These are phyloP conservation scores for Colletotrichum plurivorum DNA, from an alignment of 2,329 filamentous ascomycete species.

Conservation along the genomic window DNA sequence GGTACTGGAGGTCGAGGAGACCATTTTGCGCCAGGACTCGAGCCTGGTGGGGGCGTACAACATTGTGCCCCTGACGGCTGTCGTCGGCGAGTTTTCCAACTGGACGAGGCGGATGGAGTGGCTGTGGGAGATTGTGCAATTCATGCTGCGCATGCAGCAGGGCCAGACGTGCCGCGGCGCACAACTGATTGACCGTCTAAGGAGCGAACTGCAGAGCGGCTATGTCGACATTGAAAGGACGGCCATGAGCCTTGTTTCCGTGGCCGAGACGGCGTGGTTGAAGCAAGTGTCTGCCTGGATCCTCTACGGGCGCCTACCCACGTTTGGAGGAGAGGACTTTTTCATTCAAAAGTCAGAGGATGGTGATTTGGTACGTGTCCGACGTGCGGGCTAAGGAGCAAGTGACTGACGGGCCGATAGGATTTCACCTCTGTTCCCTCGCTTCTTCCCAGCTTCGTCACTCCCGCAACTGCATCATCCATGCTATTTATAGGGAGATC, in stretches of 20 bases:
- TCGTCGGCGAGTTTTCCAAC: constrained; percentile 87
- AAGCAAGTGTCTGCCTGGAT: constrained; percentile 93
- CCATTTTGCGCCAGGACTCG: constrained; percentile 82
- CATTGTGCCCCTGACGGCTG: constrained; percentile 89
- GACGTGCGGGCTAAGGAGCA: constrained; percentile 10
- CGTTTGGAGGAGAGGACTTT: constrained; percentile 86
- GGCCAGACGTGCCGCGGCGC: constrained; percentile 73
- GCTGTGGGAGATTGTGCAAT: constrained; percentile 81
- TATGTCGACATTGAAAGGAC: constrained; percentile 88
- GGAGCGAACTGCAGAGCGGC: constrained; percentile 85
- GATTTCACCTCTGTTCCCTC: constrained; percentile 72
- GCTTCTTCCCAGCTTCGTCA: constrained; percentile 85
- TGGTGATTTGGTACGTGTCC: constrained; percentile 54
- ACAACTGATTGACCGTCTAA: constrained; percentile 81
- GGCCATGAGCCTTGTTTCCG: constrained; percentile 78
- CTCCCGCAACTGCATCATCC: constrained; percentile 79
- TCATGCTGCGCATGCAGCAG: constrained; percentile 68
- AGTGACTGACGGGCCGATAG: constrained; percentile 46
- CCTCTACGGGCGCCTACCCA: constrained; percentile 86
- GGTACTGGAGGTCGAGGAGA: constrained; percentile 86
- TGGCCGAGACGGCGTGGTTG: constrained; percentile 92
- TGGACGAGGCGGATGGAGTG: constrained; percentile 91
- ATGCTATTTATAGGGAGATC: constrained; percentile 94
- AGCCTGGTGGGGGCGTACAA: constrained; percentile 90
- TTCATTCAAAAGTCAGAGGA: constrained; percentile 75